Base-by-base conservation (phyloP, 2,329 filamentous ascomycete genomes). In the Fusarium veterinarium region DNA sequence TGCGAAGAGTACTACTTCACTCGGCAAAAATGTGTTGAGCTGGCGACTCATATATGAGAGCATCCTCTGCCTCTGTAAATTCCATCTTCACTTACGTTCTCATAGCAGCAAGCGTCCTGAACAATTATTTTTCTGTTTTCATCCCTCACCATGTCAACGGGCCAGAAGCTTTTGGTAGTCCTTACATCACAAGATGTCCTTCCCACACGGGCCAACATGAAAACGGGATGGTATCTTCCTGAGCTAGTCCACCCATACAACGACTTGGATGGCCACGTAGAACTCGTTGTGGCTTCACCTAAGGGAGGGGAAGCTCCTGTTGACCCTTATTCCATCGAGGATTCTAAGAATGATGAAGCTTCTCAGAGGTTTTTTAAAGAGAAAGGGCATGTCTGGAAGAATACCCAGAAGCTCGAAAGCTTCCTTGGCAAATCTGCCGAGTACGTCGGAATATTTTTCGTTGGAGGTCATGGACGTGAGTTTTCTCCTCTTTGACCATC, bases 71-170 rank as follows among this genome's bases (percentile, higher is more conserved):
- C 12, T 45, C 3, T 45, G 1, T 2, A 9, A 11, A 19, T 45
- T 45, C 17, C 8, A 28, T 28, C 3, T 28, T 28, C 8, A 9
- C 17, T 28, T 6, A 3, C 11, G 9, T 6, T 45, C 5, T 19
- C 5, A 9, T 45, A 45, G 19, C 12, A 25, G 11, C 11, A 28
- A 13, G 13, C 8, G 8, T 7, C 12, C 42, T 13, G 5, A 9
- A 4, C 5, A 23, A 9, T 45, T 28, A 9, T 6, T 10, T 2
- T 28, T 10, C 12, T 2, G 0, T 20, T 20, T 9, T 28, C 23
- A 4, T 14, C 42, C 8, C 42, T 20, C 12, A 20, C 8, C 42
- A 45, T 45, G 23, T 45, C 23, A 28, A 45, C 11, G 0, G 17
- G 23, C 6, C 42, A 45, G 12, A 45, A 28, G 17, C 42, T 45